A percentile compares a stretch with the other conserved stretches of the same genome.
phyloP scores from a whole-genome alignment of 2,329 filamentous ascomycete species.

The Penicillium sp. region DNA sequence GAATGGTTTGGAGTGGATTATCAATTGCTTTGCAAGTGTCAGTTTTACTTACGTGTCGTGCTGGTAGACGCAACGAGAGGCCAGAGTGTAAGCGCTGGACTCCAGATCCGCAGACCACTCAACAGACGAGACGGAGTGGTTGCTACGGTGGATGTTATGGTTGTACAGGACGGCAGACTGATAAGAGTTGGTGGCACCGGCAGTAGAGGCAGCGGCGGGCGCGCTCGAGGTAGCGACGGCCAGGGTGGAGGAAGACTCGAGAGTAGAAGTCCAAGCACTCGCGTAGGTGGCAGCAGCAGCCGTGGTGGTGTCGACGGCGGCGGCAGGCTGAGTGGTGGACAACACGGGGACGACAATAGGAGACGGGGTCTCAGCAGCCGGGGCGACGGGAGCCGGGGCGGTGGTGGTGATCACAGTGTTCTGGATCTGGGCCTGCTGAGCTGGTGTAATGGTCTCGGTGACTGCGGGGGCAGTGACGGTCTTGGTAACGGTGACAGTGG shows the following conservation, averaged over 20 bases:
- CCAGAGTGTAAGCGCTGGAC: conserved; percentile 64
- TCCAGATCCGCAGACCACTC: conserved; percentile 68
- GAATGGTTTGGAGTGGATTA: conserved; percentile 40
- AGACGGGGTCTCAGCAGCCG: background rate
- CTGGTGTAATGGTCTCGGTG: conserved; percentile 22
- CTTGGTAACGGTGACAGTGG: conserved; percentile 39
- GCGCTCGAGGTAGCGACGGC: conserved; percentile 34
- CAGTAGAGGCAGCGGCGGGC: conserved; percentile 45
- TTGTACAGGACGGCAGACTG: conserved; percentile 57
- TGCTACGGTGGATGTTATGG: conserved; percentile 85
- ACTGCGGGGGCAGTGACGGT: conserved; percentile 36
- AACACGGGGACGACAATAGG: conserved; percentile 13
- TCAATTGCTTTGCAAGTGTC: background rate
- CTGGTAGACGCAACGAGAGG: conserved; percentile 67
- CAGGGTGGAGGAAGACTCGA: conserved; percentile 45
- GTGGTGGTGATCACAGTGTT: conserved; percentile 1
- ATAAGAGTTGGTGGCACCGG: conserved; percentile 31
- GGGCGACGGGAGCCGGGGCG: background rate
- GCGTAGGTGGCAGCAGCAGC: conserved; percentile 19
- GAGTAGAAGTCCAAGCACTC: conserved; percentile 36
- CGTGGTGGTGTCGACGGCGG: conserved; percentile 9
- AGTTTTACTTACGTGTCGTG: conserved; percentile 70
- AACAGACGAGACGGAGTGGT: conserved; percentile 71
- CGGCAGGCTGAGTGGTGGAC: conserved; percentile 16
- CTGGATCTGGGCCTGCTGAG: conserved; percentile 12